Conservation (phyloP, 2,329 filamentous ascomycete genomes). For the Fusarium nisikadoi region DNA sequence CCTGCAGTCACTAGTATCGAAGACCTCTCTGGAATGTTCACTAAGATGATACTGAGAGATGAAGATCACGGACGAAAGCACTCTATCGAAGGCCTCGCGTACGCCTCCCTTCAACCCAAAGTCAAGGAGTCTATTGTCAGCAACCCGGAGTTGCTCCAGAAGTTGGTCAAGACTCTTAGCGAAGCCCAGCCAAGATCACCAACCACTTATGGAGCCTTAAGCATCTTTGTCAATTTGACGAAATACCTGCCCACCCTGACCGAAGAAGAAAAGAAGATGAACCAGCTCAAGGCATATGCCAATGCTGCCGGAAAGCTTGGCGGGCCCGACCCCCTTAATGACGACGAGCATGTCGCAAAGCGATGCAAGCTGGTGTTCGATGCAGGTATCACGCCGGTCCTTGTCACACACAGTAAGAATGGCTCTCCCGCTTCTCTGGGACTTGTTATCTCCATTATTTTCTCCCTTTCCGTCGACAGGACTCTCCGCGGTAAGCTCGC, state of each 20-base stretch:
- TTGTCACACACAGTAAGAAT: conserved; percentile 80
- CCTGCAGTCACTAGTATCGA: conserved; percentile 70
- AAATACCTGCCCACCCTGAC: conserved; percentile 80
- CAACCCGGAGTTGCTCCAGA: conserved; percentile 75
- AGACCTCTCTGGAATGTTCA: conserved; percentile 72
- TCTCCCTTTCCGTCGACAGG: conserved; percentile 79
- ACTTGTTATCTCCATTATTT: conserved; percentile 80
- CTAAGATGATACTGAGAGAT: conserved; percentile 71
- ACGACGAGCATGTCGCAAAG: conserved; percentile 77
- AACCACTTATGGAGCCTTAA: conserved; percentile 85
- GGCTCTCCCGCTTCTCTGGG: conserved; percentile 76
- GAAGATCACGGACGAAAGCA: conserved; percentile 70
- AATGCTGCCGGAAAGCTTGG: conserved; percentile 78
- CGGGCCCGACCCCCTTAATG: conserved; percentile 74
- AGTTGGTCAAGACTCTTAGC: conserved; percentile 72
- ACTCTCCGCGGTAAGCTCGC: conserved; percentile 81
- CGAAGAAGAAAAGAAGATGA: conserved; percentile 92
- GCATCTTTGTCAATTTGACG: conserved; percentile 86
- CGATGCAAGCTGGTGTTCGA: conserved; percentile 84
- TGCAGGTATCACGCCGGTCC: conserved; percentile 78
- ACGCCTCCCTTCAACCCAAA: conserved; percentile 85
- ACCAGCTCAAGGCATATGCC: conserved; percentile 92
- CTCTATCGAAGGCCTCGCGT: conserved; percentile 90
- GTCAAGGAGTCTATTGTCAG: conserved; percentile 84
- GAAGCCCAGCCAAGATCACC: conserved; percentile 72